A percentile compares a stretch with the other conserved stretches of the same genome.
Conservation (phyloP, 257 asterid genomes). For the Nicotiana benthamiana region DNA sequence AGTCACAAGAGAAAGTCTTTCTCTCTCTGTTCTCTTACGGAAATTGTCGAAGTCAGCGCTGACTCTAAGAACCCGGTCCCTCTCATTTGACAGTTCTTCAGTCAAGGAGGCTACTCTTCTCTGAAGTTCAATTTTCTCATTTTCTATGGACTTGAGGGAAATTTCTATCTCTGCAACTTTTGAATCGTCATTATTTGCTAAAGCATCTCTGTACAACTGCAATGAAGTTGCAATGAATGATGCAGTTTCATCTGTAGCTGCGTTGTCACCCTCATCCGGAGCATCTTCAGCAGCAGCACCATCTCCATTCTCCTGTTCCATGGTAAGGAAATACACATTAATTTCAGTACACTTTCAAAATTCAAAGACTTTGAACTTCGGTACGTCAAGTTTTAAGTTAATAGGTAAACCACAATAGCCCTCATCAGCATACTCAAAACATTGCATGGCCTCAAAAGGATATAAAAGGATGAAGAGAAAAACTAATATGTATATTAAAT, state of each 20-base stretch:
- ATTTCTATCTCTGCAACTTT: constrained; percentile 58
- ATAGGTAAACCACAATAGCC: background rate
- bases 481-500: background rate
- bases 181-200: constrained; percentile 50
- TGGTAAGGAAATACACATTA: background rate
- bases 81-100: constrained; percentile 56
- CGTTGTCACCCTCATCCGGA: constrained; percentile 28
- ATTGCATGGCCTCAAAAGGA: background rate
- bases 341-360: background rate
- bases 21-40: constrained; percentile 71
- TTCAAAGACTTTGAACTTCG: background rate
- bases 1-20: constrained; percentile 50
- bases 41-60: constrained; percentile 83
- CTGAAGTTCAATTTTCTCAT: constrained; percentile 51
- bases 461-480: background rate
- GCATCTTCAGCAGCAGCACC: constrained; percentile 28
- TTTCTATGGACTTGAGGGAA: constrained; percentile 51
- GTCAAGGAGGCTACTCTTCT: constrained; percentile 39
- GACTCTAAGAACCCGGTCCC: constrained; percentile 60
- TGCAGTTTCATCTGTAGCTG: constrained; percentile 32
- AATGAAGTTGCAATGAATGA: constrained; percentile 46
- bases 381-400: background rate
- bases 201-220: constrained; percentile 56
- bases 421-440: background rate
- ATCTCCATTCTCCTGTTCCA: constrained; percentile 40